A percentile compares a stretch with the other conserved stretches of the same genome.
Conservation (phyloP, 805 yeast species). For the Nakazawaea sp. region DNA sequence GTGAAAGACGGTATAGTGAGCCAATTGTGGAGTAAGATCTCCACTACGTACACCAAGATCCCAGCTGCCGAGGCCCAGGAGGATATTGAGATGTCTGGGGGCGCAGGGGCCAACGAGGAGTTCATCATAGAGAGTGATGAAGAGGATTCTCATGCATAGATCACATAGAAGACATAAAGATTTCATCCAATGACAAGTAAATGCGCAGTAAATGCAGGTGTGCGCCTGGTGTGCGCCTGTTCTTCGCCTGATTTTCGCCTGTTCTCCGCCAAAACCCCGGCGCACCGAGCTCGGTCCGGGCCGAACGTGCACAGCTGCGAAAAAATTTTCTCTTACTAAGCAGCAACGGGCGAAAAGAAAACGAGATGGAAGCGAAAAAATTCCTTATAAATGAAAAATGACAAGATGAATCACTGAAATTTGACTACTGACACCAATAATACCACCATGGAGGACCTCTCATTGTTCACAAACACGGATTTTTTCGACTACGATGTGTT, state of each 20-base stretch:
- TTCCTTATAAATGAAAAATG: no score
- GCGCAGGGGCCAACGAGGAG: constrained; percentile 23
- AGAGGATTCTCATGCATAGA: constrained; percentile 26
- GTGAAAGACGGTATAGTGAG: neutral
- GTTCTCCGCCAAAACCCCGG: no score
- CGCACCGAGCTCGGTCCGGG: no score
- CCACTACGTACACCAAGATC: neutral
- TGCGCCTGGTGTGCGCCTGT: no score
- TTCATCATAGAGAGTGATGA: constrained; percentile 46
- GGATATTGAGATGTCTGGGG: constrained; percentile 38
- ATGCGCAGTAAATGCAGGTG: no score
- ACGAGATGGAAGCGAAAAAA: no score
- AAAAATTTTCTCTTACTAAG: neutral
- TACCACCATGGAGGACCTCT: constrained; percentile 14
- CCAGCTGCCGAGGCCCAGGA: constrained; percentile 13
- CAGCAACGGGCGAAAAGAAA: no score
- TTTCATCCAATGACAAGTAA: no score
- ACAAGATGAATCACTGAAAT: no score
- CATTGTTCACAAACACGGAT: constrained; percentile 17
- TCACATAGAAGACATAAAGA: no score
- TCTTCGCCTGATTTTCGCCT: no score
- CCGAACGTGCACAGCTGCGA: no score
- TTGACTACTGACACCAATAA: neutral
- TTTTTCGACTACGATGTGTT: constrained; percentile 18
- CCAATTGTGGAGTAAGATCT: neutral